These are phyloP conservation scores for Plenodomus biglobosus DNA, from an alignment of 2,329 filamentous ascomycete genomes.

Conservation along the genomic window DNA sequence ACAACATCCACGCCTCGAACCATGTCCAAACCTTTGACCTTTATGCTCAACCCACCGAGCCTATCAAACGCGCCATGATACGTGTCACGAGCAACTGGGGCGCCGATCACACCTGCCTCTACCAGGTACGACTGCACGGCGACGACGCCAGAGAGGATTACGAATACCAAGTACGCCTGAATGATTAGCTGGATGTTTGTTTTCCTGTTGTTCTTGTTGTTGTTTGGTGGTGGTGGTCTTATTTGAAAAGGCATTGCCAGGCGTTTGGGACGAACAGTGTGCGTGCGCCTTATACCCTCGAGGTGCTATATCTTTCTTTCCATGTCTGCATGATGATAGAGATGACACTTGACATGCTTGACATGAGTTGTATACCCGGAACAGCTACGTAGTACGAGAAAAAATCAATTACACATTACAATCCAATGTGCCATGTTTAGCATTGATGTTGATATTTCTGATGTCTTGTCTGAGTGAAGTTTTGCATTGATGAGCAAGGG, in stretches of 20 bases:
- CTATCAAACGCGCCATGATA: conserved; percentile 42
- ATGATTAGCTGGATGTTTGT: neutral
- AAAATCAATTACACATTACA: neutral
- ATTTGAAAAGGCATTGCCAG: neutral
- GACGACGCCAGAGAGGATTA: conserved; percentile 22
- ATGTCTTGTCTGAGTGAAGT: no score
- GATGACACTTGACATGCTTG: neutral
- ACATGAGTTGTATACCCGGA: neutral
- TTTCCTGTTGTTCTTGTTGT: neutral
- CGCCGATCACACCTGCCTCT: conserved; percentile 49
- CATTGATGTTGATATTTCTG: no score
- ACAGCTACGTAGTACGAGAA: neutral
- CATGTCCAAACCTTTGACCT: conserved; percentile 48
- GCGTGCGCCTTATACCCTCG: neutral
- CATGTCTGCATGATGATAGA: neutral
- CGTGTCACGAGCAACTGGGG: conserved; percentile 50
- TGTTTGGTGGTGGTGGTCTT: no score
- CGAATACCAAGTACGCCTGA: conserved; percentile 22
- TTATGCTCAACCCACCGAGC: conserved; percentile 28
- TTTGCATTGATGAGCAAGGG: no score
- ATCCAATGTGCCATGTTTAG: neutral
- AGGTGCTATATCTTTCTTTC: neutral
- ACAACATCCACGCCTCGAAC: conserved; percentile 47
- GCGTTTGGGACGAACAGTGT: neutral
- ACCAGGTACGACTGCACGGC: conserved; percentile 50